Evolutionary conservation across 2,329 filamentous ascomycete species (phyloP), one percentile per base, ranked within the genome.

Genomic region (Colletotrichum nymphaeae): DNA sequence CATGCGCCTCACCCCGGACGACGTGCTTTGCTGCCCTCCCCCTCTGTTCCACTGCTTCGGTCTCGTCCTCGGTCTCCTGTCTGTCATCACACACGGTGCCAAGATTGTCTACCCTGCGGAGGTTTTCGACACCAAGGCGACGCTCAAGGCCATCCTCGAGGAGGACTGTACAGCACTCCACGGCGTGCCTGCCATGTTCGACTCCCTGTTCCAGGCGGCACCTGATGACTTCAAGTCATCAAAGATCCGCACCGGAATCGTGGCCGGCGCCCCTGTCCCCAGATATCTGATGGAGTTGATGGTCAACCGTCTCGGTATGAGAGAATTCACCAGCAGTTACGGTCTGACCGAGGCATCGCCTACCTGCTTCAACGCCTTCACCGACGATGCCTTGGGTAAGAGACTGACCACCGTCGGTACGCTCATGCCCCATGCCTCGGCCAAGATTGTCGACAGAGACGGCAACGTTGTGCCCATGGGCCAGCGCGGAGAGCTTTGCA

Each of bases 11-110:
- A 91, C 89, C 0, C 83, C 89, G 3, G 84, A 86, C 58, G 93
- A 95, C 78, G 85, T 92, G 8, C 86, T 97, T 12, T 96, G 94
- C 85, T 97, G 94, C 80, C 94, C 94, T 3, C 94, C 94, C 0
- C 94, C 94, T 0, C 87, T 97, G 4, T 97, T 97, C 86, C 94
- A 97, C 84, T 96, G 93, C 84, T 96, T 96, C 79, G 94, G 94
- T 1, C 88, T 96, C 8, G 93, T 95, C 1, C 89, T 95, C 3
- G 94, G 94, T 9, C 86, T 95, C 57, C 88, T 95, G 68, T 91
- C 93, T 1, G 87, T 90, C 56, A 83, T 95, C 65, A 95, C 93
- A 0, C 93, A 95, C 80, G 93, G 94, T 59, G 90, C 90, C 52
- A 93, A 93, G 81, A 91, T 95, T 63, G 90, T 96, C 11, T 94